Evolutionary conservation across 106 monocot genomes (phyloP), one percentile per base, ranked within the genome.

Genomic region (Allium cepa): DNA sequence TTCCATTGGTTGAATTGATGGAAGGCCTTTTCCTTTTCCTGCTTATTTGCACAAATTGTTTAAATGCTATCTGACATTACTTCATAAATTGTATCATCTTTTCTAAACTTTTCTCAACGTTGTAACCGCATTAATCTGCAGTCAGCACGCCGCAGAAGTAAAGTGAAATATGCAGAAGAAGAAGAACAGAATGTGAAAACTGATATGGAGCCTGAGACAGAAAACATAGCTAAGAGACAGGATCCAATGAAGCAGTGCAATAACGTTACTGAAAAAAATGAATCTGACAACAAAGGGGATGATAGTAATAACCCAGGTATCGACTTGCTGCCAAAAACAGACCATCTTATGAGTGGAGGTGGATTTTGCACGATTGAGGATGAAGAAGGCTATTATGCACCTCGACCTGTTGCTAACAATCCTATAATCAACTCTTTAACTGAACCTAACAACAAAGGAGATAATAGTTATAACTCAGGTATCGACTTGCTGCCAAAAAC

Each of bases 91-190:
- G 12, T 8, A 7, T 14, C 15, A 55, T 15, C 11, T 8, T 64
- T 22, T 15, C 6, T 10, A 22, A 57, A 17, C 9, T 50, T 64
- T 18, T 59, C 14, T 64, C 9, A 13, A 59, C 26, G 36, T 8
- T 12, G 15, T 12, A 11, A 55, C 13, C 6, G 11, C 46, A 53
- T 58, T 28, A 2, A 14, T 66, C 59, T 26, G 72, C 77, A 91
- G 89, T 94, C 94, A 69, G 68, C 47, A 17, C 75, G 90, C 47
- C 75, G 55, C 17, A 69, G 70, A 56, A 82, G 74, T 59, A 78
- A 80, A 49, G 84, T 84, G 8, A 69, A 80, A 45, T 94, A 85
- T 68, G 62, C 71, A 27, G 87, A 90, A 85, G 65, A 70, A 27
- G 87, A 90, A 85, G 68, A 90, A 85, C 64, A 67, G 51, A 60